These are phyloP conservation scores for Byssochlamys sp. DNA, from an alignment of 2,329 filamentous ascomycete genomes.

Conservation along the genomic window DNA sequence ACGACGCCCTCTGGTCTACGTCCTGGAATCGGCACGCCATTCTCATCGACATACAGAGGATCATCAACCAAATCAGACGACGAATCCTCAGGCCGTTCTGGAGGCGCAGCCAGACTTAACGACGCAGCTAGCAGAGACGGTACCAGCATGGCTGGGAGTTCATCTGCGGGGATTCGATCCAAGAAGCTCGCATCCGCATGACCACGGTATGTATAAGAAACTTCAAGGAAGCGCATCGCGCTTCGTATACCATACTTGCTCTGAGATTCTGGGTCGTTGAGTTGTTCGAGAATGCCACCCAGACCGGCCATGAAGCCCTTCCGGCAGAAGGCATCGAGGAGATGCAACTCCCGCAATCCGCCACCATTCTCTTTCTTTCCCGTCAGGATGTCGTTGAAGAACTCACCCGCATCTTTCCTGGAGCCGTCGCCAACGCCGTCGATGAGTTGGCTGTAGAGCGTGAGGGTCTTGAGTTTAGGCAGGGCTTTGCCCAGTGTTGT, in stretches of 20 bases:
- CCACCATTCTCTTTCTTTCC: constrained; percentile 14
- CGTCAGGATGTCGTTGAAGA: constrained; percentile 21
- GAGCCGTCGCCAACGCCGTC: constrained; percentile 33
- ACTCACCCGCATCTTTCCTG: constrained; percentile 31
- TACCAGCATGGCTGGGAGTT: constrained; percentile 26
- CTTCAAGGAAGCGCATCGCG: constrained; percentile 36
- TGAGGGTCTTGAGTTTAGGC: constrained; percentile 34
- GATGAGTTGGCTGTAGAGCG: constrained; percentile 39
- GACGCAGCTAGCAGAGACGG: constrained; percentile 29
- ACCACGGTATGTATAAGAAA: constrained; percentile 38
- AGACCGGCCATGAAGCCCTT: constrained; percentile 31
- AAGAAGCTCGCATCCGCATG: constrained; percentile 37
- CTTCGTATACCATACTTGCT: constrained; percentile 7
- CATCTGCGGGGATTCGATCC: constrained; percentile 28
- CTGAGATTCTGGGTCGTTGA: constrained; percentile 1
- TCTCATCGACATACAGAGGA: constrained; percentile 7
- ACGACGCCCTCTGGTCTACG: constrained; percentile 6
- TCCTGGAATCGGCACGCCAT: constrained; percentile 5
- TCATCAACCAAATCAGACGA: constrained; percentile 12
- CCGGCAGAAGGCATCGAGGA: constrained; percentile 40
- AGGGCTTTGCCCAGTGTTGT: constrained; percentile 29
- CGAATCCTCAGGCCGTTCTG: constrained; percentile 16
- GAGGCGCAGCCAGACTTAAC: constrained; percentile 26
- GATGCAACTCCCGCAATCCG: constrained; percentile 33
- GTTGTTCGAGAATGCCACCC: constrained; percentile 13